Evolutionary conservation across 352 stramenopile genomes (phyloP).

Genomic region (Pythium myriotylum): DNA sequence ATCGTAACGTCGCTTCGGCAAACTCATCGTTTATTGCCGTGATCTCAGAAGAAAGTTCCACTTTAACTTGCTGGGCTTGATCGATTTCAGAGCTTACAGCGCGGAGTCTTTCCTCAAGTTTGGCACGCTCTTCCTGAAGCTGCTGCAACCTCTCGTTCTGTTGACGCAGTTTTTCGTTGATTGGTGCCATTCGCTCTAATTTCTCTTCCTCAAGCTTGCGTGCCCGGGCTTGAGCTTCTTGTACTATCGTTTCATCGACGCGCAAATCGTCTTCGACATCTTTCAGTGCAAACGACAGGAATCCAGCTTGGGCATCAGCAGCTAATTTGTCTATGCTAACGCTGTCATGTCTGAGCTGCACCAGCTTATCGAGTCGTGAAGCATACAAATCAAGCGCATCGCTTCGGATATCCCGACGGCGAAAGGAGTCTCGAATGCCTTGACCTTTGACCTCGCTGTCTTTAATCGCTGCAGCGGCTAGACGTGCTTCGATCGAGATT

Average conservation of each 20-base stretch:
- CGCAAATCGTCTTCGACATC: not conserved
- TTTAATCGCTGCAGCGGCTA: constrained; percentile 38
- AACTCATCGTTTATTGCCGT: constrained; percentile 52
- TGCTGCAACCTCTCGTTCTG: constrained; percentile 23
- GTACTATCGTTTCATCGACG: constrained; percentile 17
- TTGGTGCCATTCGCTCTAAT: constrained; percentile 29
- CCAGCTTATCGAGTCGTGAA: constrained; percentile 28
- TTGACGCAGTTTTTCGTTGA: constrained; percentile 35
- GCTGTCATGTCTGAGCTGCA: constrained; percentile 4
- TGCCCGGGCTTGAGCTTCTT: constrained; percentile 12
- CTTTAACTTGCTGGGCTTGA: constrained; percentile 35
- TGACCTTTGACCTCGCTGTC: constrained; percentile 68
- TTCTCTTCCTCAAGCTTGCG: constrained; percentile 47
- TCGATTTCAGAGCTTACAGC: constrained; percentile 55
- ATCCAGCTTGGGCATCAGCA: not conserved
- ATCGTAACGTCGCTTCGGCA: constrained; percentile 39
- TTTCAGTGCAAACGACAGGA: constrained; percentile 1
- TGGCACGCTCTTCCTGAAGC: constrained; percentile 49
- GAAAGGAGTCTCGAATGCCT: constrained; percentile 79
- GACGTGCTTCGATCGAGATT: constrained; percentile 48
- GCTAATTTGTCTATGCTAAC: not conserved
- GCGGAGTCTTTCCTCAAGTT: constrained; percentile 57
- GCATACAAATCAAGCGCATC: constrained; percentile 64
- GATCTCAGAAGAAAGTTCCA: constrained; percentile 50
- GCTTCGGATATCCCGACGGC: constrained; percentile 72